These are phyloP conservation scores for Solanum gandarillasii DNA, from an alignment of 257 asterid species.

Conservation along the genomic window DNA sequence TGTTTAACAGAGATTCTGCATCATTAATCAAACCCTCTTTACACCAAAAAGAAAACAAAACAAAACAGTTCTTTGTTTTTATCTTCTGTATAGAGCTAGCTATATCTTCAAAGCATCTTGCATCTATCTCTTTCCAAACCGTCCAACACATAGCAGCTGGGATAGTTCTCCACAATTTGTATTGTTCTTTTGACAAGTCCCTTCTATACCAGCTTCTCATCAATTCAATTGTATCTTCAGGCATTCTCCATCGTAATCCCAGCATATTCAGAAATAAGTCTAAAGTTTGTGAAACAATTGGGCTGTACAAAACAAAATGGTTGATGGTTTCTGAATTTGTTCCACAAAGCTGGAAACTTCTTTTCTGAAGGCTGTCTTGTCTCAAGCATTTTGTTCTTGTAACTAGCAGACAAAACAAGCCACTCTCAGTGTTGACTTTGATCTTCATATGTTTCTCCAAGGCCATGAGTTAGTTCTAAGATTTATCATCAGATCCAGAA, in stretches of 20 bases:
- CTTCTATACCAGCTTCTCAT: neutral
- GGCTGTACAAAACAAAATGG: neutral
- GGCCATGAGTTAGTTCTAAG: neutral
- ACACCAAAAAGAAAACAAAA: neutral
- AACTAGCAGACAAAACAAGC: neutral
- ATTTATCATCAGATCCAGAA: neutral
- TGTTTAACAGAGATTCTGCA: neutral
- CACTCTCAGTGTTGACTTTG: neutral
- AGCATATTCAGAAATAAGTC: neutral
- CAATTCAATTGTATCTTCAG: neutral
- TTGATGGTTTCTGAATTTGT: neutral
- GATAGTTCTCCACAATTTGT: neutral
- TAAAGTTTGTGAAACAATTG: neutral
- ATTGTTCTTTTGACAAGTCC: neutral
- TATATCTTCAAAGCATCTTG: neutral
- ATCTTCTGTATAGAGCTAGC: neutral
- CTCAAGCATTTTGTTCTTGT: neutral
- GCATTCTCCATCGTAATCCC: neutral
- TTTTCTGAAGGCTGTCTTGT: neutral
- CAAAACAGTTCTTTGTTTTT: neutral
- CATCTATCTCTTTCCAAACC: neutral
- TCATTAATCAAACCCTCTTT: neutral
- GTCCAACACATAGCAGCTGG: neutral
- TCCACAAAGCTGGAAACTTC: neutral
- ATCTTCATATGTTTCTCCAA: neutral